Base-by-base conservation (phyloP, 257 asterid species). In the Cynanchum wilfordii region DNA sequence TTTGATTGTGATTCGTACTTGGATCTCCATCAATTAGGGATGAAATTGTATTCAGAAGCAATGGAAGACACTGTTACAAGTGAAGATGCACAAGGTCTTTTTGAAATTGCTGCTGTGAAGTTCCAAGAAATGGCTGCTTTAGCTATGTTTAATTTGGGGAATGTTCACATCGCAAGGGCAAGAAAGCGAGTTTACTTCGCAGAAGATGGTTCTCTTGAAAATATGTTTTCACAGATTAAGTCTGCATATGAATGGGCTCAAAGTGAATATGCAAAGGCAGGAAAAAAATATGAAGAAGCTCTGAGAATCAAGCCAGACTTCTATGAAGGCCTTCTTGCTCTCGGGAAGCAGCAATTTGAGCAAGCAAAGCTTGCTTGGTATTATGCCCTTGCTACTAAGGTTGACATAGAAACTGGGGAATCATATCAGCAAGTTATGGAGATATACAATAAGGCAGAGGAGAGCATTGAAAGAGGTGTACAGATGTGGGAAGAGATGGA, bases 401-500 rank as follows among this genome's bases (percentile, higher is more conserved):
- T 79, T 11, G 87, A 89, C 57, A 56, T 89, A 69, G 89, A 82
- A 79, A 80, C 81, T 12, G 86, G 82, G 44, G 86, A 83, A 42
- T 78, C 83, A 62, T 84, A 89, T 70, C 82, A 89, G 10, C 78
- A 90, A 81, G 86, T 90, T 62, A 69, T 92, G 84, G 97, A 95
- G 76, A 82, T 95, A 20, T 94, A 86, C 78, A 91, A 94, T 87
- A 89, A 82, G 84, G 96, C 98, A 6, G 98, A 94, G 84, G 98
- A 94, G 79, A 86, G 91, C 84, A 88, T 94, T 90, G 97, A 91
- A 80, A 88, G 82, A 84, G 98, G 97, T 71, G 86, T 87, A 84
- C 91, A 94, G 70, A 82, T 89, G 75, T 91, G 97, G 99, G 99
- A 94, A 84, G 95, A 86, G 87, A 86, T 88, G 88, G 97, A 94